Conservation (phyloP, 768 basidiomycete species). For the Russula virescens region DNA sequence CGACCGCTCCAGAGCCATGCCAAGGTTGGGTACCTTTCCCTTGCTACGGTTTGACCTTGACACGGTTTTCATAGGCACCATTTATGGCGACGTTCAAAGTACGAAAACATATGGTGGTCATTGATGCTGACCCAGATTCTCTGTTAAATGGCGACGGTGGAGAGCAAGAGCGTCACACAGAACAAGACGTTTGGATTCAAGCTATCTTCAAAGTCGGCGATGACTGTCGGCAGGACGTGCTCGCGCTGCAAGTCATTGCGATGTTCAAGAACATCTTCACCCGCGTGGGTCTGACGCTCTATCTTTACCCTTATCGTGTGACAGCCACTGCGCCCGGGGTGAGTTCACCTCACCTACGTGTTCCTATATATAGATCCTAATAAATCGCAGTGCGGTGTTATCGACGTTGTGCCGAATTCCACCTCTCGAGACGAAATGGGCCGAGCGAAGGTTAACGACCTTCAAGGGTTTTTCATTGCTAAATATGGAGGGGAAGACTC, state of each 20-base stretch:
- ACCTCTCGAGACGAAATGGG: conserved; percentile 99
- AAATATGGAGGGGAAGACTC: conserved; percentile 92
- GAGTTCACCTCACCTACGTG: conserved; percentile 28
- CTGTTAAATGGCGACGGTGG: conserved; percentile 58
- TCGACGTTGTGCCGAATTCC: conserved; percentile 96
- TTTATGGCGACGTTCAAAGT: conserved; percentile 99
- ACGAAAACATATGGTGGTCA: conserved; percentile 68
- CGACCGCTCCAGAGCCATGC: conserved; percentile 96
- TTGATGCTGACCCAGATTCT: conserved; percentile 68
- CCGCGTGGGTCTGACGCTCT: conserved; percentile 79
- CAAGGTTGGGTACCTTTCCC: conserved; percentile 50
- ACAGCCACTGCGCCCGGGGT: conserved; percentile 96
- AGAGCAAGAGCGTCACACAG: conserved; percentile 47
- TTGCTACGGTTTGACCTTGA: neutral
- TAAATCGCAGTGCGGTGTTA: conserved; percentile 79
- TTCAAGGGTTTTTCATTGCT: conserved; percentile 88
- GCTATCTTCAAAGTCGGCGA: conserved; percentile 99
- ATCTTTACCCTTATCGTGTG: conserved; percentile 93
- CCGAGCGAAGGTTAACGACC: conserved; percentile 93
- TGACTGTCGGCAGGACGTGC: conserved; percentile 97
- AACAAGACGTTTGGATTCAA: conserved; percentile 80
- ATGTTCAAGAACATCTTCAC: conserved; percentile 99
- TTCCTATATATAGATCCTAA: conserved; percentile 1
- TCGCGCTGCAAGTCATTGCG: conserved; percentile 94
- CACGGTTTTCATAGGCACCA: conserved; percentile 64